Conservation (phyloP, 169 alveolate species). For the Amoebophrya sp. region DNA sequence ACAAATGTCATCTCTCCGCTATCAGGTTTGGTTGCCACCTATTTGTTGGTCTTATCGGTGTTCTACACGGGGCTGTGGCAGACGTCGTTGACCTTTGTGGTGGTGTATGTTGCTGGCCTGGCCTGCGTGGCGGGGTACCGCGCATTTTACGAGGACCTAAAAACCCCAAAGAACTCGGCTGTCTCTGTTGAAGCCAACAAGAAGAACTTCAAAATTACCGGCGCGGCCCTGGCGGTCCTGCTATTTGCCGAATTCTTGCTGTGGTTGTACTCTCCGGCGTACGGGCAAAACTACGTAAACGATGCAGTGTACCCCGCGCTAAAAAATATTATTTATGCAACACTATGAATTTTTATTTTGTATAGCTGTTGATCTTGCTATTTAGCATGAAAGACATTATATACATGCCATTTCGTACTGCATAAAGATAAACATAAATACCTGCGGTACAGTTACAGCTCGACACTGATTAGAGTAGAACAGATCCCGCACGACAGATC, state of each 20-base stretch:
- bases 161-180: neutral
- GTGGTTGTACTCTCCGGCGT: neutral
- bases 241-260: neutral
- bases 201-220: neutral
- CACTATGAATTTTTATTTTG: no score
- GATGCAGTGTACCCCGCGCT: no score
- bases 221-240: neutral
- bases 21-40: neutral
- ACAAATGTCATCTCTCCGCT: neutral
- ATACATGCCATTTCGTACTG: no score
- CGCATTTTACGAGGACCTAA: neutral
- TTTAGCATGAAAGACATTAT: no score
- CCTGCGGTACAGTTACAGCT: no score
- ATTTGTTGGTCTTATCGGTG: neutral
- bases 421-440: no score
- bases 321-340: no score
- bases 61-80: neutral
- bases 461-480: no score
- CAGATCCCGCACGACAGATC: no score
- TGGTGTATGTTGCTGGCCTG: neutral
- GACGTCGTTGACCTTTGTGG: neutral
- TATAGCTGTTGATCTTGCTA: no score
- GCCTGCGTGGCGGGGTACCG: no score
- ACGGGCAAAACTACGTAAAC: neutral
- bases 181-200: neutral